A percentile compares a stretch with the other conserved stretches of the same genome.
phyloP scores from a whole-genome alignment of 1,284 basidiomycete genomes.

The Boletus semigastroideus region DNA sequence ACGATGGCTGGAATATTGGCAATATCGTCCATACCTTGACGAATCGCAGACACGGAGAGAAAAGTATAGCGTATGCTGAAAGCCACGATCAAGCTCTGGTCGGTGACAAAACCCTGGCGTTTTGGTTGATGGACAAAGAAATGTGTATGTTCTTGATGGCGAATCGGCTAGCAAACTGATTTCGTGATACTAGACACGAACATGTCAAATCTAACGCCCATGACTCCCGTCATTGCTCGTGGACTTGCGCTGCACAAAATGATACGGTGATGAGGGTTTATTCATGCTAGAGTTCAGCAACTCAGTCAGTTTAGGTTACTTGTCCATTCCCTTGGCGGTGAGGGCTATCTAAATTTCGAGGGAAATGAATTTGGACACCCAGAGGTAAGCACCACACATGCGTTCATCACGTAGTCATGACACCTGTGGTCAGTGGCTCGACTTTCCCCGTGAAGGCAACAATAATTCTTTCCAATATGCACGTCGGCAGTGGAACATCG shows the following conservation, averaged over 20 bases:
- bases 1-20: conserved; percentile 88
- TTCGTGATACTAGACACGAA: conserved; percentile 70
- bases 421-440: conserved; percentile 80
- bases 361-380: conserved; percentile 99
- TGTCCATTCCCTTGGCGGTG: conserved; percentile 91
- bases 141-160: conserved; percentile 69
- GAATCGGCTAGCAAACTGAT: conserved; percentile 23
- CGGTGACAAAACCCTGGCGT: conserved; percentile 96
- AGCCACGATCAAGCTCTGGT: conserved; percentile 98
- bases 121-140: conserved; percentile 99
- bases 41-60: conserved; percentile 88
- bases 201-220: conserved; percentile 89
- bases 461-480: conserved; percentile 95
- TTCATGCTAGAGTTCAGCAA: neutral
- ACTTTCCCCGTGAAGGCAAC: conserved; percentile 96
- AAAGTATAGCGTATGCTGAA: conserved; percentile 93
- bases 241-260: conserved; percentile 95
- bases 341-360: conserved; percentile 97
- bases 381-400: conserved; percentile 55
- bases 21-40: conserved; percentile 89
- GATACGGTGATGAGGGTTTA: conserved; percentile 71
- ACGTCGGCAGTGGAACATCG: conserved; percentile 93
- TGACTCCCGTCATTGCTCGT: conserved; percentile 87
- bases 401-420: conserved; percentile 1
- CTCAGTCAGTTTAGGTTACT: conserved; percentile 58